A percentile compares a stretch with the other conserved stretches of the same genome.
Evolutionary conservation across 2,329 filamentous ascomycete genomes (phyloP).

Genomic region (Cordyceps militaris): DNA sequence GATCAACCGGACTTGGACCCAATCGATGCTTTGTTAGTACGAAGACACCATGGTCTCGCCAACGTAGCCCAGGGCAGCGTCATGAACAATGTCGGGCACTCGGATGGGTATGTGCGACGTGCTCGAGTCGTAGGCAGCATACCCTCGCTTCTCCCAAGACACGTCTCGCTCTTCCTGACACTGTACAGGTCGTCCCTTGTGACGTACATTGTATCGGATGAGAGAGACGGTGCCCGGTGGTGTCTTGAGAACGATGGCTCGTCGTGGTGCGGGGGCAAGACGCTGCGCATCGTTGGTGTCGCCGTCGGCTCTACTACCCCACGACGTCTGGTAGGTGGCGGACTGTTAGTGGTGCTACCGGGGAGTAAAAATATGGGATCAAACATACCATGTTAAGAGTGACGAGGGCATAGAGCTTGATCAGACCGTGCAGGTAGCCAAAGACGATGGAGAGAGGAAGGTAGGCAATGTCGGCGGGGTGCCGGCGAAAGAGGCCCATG

Average conservation of each 20-base stretch:
- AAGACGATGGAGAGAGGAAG: conserved; percentile 83
- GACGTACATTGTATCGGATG: conserved; percentile 39
- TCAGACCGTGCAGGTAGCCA: conserved; percentile 85
- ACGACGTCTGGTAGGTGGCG: conserved; percentile 62
- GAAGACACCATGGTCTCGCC: conserved; percentile 7
- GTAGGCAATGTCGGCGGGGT: conserved; percentile 73
- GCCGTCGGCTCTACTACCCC: conserved; percentile 89
- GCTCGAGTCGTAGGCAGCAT: conserved; percentile 30
- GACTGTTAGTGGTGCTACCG: conserved; percentile 1
- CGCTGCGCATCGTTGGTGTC: conserved; percentile 74
- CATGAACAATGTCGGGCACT: conserved; percentile 5
- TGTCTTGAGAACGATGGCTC: conserved; percentile 34
- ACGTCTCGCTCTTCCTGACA: conserved; percentile 20
- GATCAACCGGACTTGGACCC: background rate
- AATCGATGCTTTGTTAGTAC: background rate
- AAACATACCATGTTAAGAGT: conserved; percentile 73
- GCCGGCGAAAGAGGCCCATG: conserved; percentile 74
- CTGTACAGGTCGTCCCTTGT: conserved; percentile 27
- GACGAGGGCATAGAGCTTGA: conserved; percentile 82
- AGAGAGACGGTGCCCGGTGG: conserved; percentile 40
- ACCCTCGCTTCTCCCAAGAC: conserved; percentile 26
- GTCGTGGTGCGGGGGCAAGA: conserved; percentile 46
- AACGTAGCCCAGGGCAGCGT: background rate
- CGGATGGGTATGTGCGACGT: conserved; percentile 29
- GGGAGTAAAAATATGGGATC: background rate